phyloP scores from a whole-genome alignment of 345 rosid species.

The Eucalyptus shirleyi region DNA sequence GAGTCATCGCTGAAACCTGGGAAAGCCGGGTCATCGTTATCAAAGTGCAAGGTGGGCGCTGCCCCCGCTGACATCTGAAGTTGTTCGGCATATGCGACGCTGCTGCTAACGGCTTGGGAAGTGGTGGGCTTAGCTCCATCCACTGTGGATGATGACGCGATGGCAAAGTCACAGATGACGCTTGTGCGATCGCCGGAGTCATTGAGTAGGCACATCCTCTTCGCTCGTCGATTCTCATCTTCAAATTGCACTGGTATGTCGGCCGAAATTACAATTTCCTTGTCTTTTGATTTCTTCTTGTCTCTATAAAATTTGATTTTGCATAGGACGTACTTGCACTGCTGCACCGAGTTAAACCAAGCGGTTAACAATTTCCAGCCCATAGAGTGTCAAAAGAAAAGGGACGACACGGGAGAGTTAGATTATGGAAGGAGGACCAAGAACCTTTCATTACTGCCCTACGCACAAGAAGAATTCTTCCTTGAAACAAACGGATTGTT shows the following conservation, averaged over 20 bases:
- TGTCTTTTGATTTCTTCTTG: no score
- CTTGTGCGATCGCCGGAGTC: no score
- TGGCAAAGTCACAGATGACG: no score
- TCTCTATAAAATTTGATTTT: no score
- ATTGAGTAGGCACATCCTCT: no score
- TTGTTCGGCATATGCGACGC: not conserved
- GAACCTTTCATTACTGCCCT: not conserved
- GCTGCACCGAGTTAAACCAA: not conserved
- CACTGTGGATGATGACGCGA: not conserved
- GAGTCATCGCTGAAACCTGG: not conserved
- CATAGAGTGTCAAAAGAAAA: no score
- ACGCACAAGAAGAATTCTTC: not conserved
- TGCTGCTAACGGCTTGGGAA: not conserved
- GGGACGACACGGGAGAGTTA: rapidly evolving
- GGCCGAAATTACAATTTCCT: no score
- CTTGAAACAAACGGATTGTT: not conserved
- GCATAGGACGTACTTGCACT: no score
- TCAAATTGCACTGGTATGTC: no score
- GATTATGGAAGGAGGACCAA: no score
- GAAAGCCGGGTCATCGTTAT: not conserved
- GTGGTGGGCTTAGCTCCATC: not conserved
- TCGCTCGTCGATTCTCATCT: no score
- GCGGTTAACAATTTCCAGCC: no score
- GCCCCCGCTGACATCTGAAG: not conserved
- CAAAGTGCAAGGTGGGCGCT: not conserved